Evolutionary conservation across 352 stramenopile species (phyloP).

Genomic region (Globisporangium paddicum): DNA sequence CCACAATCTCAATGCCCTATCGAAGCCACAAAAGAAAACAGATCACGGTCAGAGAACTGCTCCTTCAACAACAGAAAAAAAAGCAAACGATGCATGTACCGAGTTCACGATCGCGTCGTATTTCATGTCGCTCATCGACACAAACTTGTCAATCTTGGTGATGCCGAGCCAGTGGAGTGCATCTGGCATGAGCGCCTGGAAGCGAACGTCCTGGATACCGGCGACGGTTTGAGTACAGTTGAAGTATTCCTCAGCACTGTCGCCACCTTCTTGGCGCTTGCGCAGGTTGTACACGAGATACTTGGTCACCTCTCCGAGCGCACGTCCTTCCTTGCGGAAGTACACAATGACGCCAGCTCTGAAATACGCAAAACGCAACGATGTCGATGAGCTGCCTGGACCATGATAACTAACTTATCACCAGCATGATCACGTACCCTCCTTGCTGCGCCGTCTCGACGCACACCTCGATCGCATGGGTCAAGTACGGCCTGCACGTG

Average conservation of each 20-base stretch:
- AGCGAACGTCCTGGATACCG: conserved; percentile 97
- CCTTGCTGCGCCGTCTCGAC: conserved; percentile 97
- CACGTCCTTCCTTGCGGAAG: conserved; percentile 98
- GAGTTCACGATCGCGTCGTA: conserved; percentile 98
- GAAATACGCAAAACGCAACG: conserved; percentile 3
- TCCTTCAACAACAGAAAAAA: background rate
- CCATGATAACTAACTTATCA: too few species aligned
- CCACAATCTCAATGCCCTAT: conserved; percentile 97
- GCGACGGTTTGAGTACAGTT: conserved; percentile 98
- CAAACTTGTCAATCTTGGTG: conserved; percentile 92
- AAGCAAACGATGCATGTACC: conserved; percentile 29
- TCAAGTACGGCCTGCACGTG: conserved; percentile 98
- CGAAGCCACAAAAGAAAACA: background rate
- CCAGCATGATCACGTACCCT: too few species aligned
- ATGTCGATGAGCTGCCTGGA: too few species aligned
- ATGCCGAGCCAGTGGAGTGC: conserved; percentile 98
- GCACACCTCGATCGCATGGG: conserved; percentile 98
- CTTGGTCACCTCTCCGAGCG: conserved; percentile 98
- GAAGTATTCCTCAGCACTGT: conserved; percentile 98
- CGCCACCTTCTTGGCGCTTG: conserved; percentile 97
- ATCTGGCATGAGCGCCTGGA: conserved; percentile 99
- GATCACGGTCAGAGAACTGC: background rate
- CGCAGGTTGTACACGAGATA: conserved; percentile 99
- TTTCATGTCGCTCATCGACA: conserved; percentile 99
- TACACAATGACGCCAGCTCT: conserved; percentile 97